Evolutionary conservation across 306 rosid genomes (phyloP), one percentile per base, ranked within the genome.

Genomic region (Cucumis melo): DNA sequence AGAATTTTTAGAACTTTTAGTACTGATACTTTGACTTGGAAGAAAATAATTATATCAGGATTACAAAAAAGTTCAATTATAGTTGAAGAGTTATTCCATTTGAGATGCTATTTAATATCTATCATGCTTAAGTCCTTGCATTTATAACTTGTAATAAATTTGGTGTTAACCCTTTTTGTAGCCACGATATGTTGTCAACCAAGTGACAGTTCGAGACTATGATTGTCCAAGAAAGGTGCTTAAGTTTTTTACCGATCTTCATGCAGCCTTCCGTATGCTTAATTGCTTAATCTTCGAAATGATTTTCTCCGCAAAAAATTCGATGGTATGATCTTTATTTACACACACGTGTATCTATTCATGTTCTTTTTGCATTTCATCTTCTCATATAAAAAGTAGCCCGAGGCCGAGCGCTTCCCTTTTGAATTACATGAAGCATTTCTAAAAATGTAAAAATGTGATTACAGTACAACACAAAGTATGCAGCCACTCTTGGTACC

Each of bases 101-200:
- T 66, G 73, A 66, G 32, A n/a, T 66, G 17, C 19, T 66, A 67
- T 48, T 17, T 46, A 44, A 44, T 44, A 2, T 66, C 4, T 39
- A 42, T 67, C 74, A 10, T 67, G 24, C 5, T 4, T 17, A 5
- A 46, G 8, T 13, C 48, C 14, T 24, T 58, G 12, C 57, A 13
- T 57, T 38, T 14, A 24, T 3, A 46, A 24, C 41, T 29, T 71
- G 36, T 39, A 68, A 64, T 74, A 78, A 48, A 27, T 51, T 14
- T 73, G 17, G 20, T 80, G 65, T 58, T 4, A 74, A 74, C 48
- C 75, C 55, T 62, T n/a, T 24, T 80, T 89, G 82, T 88, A 94
- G 99, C 99, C 99, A 24, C 88, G 97, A 85, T 92, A 89, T 59
- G 99, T 94, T 87, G 97, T 94, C 81, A 91, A 94, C 82, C 98